Evolutionary conservation across 352 stramenopile genomes (phyloP).

Genomic region (Elongisporangium anandrum): DNA sequence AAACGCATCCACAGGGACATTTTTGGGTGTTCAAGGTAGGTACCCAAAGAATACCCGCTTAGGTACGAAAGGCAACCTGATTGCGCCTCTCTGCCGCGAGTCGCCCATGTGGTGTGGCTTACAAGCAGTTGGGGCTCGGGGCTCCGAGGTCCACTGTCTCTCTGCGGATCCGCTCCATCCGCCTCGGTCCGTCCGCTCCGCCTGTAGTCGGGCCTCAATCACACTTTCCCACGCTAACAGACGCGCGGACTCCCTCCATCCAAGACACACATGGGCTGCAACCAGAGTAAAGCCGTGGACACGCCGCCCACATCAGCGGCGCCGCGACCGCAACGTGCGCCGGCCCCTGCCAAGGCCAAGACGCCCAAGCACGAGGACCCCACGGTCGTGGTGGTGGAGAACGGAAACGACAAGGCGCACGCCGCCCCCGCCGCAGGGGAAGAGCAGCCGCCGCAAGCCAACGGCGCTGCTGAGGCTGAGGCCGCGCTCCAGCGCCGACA

Average conservation of each 20-base stretch:
- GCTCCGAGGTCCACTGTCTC: background rate
- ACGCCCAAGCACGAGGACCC: slow-evolving; percentile 4
- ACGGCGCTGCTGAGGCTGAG: slow-evolving; percentile 5
- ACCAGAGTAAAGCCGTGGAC: slow-evolving; percentile 29
- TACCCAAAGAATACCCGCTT: background rate
- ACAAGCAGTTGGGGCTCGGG: background rate
- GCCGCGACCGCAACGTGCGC: background rate
- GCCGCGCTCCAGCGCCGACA: background rate
- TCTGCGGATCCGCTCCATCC: background rate
- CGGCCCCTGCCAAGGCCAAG: slow-evolving; percentile 2
- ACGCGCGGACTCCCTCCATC: background rate
- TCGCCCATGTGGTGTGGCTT: background rate
- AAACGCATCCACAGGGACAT: background rate
- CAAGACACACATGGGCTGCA: slow-evolving; percentile 23
- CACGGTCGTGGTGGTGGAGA: background rate
- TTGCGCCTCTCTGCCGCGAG: background rate
- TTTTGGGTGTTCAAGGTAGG: background rate
- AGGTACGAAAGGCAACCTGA: background rate
- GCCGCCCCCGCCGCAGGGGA: slow-evolving; percentile 1
- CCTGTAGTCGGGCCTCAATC: background rate
- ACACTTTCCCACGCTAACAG: background rate
- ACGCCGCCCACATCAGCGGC: slow-evolving; percentile 4
- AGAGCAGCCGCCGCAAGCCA: slow-evolving; percentile 2
- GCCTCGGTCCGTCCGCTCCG: background rate
- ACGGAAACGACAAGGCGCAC: background rate